Evolutionary conservation across 495 filamentous ascomycete species (phyloP).

Genomic region (Podospora fimiseda): DNA sequence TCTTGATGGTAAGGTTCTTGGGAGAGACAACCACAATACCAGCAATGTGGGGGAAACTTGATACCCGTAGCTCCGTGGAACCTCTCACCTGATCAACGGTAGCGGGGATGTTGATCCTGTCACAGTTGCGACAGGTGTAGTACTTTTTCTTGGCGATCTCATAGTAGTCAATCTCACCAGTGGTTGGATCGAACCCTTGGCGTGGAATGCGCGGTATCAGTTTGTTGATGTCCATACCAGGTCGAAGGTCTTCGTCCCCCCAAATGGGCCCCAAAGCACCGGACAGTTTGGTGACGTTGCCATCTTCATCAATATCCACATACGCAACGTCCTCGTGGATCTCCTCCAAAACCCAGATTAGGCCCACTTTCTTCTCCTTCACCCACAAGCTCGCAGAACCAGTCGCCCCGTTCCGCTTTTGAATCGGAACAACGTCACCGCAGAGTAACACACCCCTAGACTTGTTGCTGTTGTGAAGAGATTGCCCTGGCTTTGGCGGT

Average conservation of each 20-base stretch:
- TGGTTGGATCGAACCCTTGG: conserved; percentile 54
- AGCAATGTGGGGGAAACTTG: conserved; percentile 93
- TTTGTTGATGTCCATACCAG: conserved; percentile 64
- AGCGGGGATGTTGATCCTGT: conserved; percentile 70
- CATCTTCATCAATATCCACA: conserved; percentile 65
- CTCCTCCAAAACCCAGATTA: conserved; percentile 98
- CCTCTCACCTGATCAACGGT: conserved; percentile 61
- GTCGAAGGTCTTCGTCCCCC: conserved; percentile 59
- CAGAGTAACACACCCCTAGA: conserved; percentile 89
- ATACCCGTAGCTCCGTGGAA: conserved; percentile 65
- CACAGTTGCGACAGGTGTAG: conserved; percentile 72
- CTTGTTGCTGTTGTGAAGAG: conserved; percentile 58
- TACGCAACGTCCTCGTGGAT: conserved; percentile 88
- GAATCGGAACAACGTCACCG: conserved; percentile 92
- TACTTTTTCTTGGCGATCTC: conserved; percentile 62
- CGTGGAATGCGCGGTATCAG: conserved; percentile 79
- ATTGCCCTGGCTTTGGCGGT: conserved; percentile 43
- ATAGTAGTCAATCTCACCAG: conserved; percentile 64
- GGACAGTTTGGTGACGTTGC: conserved; percentile 56
- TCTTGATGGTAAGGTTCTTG: conserved; percentile 68
- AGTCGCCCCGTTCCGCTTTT: conserved; percentile 81
- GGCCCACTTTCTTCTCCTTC: conserved; percentile 86
- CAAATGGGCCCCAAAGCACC: conserved; percentile 74
- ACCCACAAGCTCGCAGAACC: conserved; percentile 96
- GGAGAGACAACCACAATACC: conserved; percentile 89